These are phyloP conservation scores for Solanum ossicruentum DNA, from an alignment of 257 asterid species.

Conservation along the genomic window DNA sequence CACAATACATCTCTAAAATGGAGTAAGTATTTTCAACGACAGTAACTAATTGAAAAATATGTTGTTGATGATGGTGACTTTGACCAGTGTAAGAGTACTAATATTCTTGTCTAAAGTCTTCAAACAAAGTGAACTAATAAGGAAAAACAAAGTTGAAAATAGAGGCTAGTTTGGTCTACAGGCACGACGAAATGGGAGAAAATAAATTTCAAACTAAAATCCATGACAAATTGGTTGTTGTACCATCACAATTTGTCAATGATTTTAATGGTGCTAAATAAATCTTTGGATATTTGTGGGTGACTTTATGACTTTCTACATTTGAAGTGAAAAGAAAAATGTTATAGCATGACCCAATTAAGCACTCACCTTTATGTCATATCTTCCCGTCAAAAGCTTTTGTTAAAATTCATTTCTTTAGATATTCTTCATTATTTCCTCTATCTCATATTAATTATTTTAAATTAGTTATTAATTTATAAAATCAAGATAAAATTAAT, in stretches of 20 bases:
- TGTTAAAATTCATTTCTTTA: too few relatives aligned
- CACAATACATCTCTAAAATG: background rate
- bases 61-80: background rate
- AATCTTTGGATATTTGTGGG: background rate
- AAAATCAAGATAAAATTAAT: too few relatives aligned
- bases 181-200: background rate
- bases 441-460: too few relatives aligned
- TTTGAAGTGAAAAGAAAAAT: background rate
- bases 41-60: background rate
- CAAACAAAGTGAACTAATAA: background rate
- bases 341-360: background rate
- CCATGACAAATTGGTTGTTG: background rate
- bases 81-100: background rate
- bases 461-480: too few relatives aligned
- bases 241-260: background rate
- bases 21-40: background rate
- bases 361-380: background rate
- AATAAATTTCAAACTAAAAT: background rate
- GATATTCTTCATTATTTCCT: too few relatives aligned
- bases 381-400: too few relatives aligned
- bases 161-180: background rate
- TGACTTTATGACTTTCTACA: background rate
- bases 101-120: background rate
- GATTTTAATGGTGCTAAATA: background rate
- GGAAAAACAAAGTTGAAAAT: background rate